Evolutionary conservation across 2,329 filamentous ascomycete species (phyloP), one percentile per base, ranked within the genome.

Genomic region (Juglanconis juglandina): DNA sequence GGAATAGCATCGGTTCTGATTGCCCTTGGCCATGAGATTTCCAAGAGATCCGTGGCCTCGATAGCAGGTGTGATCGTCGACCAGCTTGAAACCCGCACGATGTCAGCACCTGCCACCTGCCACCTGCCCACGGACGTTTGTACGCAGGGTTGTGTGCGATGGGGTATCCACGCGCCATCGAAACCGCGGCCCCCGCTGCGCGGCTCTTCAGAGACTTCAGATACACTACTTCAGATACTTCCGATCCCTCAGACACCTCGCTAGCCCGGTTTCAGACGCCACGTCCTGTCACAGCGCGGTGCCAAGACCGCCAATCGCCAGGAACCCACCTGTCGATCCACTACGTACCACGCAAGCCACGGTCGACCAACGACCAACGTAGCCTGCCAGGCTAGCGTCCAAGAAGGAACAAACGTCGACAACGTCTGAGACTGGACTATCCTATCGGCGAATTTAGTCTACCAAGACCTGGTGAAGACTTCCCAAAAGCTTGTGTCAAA

Each of bases 241-340:
- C 24, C 24, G 24, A 24, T 24, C 24, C 24, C 39, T 14, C 35
- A 39, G 35, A 39, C 35, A 39, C 14, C 14, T 34, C 39, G 50
- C 58, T 53, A 24, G 54, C 37, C 42, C 46, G 7, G 61, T 63
- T 63, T 63, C 61, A 63, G 55, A 44, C 42, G 52, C 33, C 35
- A 44, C 17, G 14, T 14, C 30, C 55, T 59, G 54, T 51, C 54
- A 60, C 61, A 58, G 46, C 44, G 56, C 35, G 49, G 61, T 59
- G 61, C 61, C 61, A 61, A 63, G 58, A 49, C 52, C 52, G 37
- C 52, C 58, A 58, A 48, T 58, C 44, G 56, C 48, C 35, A 52
- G 56, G 39, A 5, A 14, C 49, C 30, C 14, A 5, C 17, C 24
- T 53, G 56, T 53, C 56, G 56, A 51, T 53, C 47, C 11, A n/a